A percentile compares a stretch with the other conserved stretches of the same genome.
Evolutionary conservation across 176 grass and related monocot genomes (phyloP).

Genomic region (Carex myosuroides): DNA sequence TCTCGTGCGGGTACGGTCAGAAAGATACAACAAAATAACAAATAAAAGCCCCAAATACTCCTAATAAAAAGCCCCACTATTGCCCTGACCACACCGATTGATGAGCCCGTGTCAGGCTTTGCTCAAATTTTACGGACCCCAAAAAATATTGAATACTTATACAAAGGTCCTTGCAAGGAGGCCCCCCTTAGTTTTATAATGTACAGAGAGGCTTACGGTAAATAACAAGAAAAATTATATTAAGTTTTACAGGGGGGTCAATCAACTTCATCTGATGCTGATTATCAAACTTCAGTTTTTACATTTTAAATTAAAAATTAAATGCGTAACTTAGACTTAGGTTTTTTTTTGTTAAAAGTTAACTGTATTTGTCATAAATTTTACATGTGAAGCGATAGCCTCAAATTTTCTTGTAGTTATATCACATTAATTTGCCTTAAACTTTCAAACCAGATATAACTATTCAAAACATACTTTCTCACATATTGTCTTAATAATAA

Average conservation of each 20-base stretch:
- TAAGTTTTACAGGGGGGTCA: neutral
- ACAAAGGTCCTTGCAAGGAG: neutral
- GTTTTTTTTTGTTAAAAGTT: neutral
- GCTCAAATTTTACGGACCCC: neutral
- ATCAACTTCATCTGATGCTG: no score
- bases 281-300: neutral
- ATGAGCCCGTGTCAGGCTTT: neutral
- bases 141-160: neutral
- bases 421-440: neutral
- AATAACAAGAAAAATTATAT: neutral
- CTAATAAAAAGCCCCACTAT: constrained; percentile 18
- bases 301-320: neutral
- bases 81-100: constrained; percentile 17
- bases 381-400: neutral
- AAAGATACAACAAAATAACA: constrained; percentile 31
- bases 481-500: neutral
- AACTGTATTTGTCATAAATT: neutral
- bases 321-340: neutral
- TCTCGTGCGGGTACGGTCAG: constrained; percentile 34
- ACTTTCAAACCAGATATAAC: neutral
- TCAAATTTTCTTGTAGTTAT: neutral
- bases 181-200: neutral
- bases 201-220: neutral
- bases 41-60: constrained; percentile 27
- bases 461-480: neutral